These are phyloP conservation scores for Articulospora tetracladia DNA, from an alignment of 495 filamentous ascomycete species.

Conservation along the genomic window DNA sequence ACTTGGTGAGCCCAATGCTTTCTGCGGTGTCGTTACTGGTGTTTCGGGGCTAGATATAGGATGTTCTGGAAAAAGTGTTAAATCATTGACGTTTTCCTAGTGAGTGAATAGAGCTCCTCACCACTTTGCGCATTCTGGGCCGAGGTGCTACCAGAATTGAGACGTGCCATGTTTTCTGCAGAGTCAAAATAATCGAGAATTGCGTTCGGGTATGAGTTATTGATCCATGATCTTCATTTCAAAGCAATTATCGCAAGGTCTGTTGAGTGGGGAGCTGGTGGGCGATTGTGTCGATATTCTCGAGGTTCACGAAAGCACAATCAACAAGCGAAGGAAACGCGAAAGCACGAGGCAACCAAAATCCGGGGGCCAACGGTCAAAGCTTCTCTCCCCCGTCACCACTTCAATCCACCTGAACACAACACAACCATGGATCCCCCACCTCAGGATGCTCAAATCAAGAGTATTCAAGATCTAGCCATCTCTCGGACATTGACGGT, in stretches of 20 bases:
- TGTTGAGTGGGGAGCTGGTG: background rate
- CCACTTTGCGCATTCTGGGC: background rate
- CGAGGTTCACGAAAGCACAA: background rate
- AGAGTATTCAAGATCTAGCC: background rate
- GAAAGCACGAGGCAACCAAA: background rate
- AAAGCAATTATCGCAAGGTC: background rate
- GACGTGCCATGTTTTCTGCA: background rate
- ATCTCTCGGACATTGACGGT: conserved; percentile 5
- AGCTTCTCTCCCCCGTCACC: background rate
- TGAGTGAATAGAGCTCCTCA: background rate
- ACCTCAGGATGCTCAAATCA: background rate
- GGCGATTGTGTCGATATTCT: background rate
- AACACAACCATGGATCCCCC: background rate
- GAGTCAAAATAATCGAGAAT: background rate
- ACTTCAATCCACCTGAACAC: background rate
- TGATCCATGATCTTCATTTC: background rate
- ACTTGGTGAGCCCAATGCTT: no score
- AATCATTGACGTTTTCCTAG: no score
- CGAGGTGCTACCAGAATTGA: background rate
- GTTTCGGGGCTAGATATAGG: no score
- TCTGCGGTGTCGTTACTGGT: no score
- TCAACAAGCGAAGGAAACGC: background rate
- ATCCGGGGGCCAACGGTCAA: background rate
- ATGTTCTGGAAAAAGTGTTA: no score
- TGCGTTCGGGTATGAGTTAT: background rate